phyloP scores from a whole-genome alignment of 2,329 filamentous ascomycete species.

The Claviceps citrina region DNA sequence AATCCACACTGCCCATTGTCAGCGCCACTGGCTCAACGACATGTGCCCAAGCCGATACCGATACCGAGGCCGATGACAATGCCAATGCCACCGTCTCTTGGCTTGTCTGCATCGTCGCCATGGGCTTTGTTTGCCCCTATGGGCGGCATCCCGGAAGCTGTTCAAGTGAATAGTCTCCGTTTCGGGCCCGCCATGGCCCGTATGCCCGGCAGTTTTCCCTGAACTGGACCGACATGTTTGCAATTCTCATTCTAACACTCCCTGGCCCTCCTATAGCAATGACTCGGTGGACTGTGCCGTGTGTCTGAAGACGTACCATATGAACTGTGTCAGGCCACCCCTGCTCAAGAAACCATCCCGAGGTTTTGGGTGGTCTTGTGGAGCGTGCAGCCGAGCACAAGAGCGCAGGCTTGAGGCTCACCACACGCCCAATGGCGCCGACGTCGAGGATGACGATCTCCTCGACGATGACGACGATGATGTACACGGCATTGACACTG shows the following conservation, averaged over 20 bases:
- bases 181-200: not conserved
- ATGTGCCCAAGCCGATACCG: no score
- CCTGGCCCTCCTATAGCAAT: constrained; percentile 36
- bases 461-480: constrained; percentile 59
- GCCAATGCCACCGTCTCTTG: not conserved
- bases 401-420: constrained; percentile 83
- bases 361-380: constrained; percentile 96
- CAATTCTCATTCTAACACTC: no score
- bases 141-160: not conserved
- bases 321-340: constrained; percentile 90
- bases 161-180: not conserved
- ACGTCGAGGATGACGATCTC: constrained; percentile 51
- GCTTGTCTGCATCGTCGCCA: not conserved
- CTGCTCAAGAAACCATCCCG: constrained; percentile 90
- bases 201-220: not conserved
- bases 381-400: constrained; percentile 87
- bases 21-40: constrained; percentile 4
- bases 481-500: constrained; percentile 38
- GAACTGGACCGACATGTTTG: no score
- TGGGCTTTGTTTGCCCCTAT: no score
- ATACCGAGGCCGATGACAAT: no score
- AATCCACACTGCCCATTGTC: constrained; percentile 5
- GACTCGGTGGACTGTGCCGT: constrained; percentile 96
- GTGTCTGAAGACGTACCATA: constrained; percentile 90
- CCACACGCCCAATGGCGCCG: constrained; percentile 62